phyloP scores from a whole-genome alignment of 2,329 filamentous ascomycete genomes.

The Botryosphaeria dothidea region DNA sequence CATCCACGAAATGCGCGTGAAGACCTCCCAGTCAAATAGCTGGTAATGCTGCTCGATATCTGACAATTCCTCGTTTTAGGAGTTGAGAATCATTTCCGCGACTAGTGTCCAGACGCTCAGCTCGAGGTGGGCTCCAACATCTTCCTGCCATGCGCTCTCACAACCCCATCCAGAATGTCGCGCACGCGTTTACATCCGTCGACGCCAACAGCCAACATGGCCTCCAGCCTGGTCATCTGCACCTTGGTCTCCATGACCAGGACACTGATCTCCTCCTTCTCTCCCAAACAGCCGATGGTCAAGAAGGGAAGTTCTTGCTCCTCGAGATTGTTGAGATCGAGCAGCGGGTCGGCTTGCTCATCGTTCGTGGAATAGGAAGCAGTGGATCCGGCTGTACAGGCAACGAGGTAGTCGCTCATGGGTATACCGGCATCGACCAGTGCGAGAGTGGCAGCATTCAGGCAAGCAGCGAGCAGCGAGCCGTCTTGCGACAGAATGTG shows the following conservation, averaged over 20 bases:
- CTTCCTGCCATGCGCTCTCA: conserved; percentile 68
- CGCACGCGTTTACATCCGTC: conserved; percentile 89
- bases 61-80: not conserved
- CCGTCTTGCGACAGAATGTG: conserved; percentile 91
- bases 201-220: conserved; percentile 88
- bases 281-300: conserved; percentile 79
- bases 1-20: too few relatives aligned
- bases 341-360: conserved; percentile 75
- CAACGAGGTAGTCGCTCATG: conserved; percentile 88
- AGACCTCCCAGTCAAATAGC: too few relatives aligned
- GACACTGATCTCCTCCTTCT: conserved; percentile 72
- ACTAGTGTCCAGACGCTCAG: not conserved
- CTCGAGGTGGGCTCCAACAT: conserved; percentile 51
- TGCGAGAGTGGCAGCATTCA: conserved; percentile 90
- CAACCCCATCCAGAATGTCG: conserved; percentile 75
- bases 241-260: conserved; percentile 85
- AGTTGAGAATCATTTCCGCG: not conserved
- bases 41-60: too few relatives aligned
- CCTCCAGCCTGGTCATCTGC: conserved; percentile 79
- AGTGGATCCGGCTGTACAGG: conserved; percentile 83
- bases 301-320: conserved; percentile 87
- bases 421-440: conserved; percentile 93
- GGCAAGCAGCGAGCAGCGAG: conserved; percentile 80
- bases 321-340: conserved; percentile 78
- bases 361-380: conserved; percentile 60